phyloP scores from a whole-genome alignment of 179 eudicot genomes.

The Amaranthus tricolor region DNA sequence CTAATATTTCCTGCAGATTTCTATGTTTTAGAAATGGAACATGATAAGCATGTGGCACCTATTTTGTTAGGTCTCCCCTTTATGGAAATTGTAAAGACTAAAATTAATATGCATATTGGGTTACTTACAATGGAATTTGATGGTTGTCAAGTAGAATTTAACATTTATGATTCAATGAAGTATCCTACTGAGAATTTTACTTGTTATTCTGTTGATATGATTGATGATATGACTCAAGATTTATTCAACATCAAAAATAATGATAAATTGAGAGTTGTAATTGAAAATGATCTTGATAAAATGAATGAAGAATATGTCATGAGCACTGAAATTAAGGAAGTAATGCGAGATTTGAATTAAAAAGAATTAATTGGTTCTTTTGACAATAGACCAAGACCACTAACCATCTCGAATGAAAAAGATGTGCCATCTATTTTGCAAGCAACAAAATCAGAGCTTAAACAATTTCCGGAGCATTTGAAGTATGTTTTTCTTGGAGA shows the following conservation, averaged over 20 bases:
- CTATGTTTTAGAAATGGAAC: neutral
- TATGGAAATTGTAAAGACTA: neutral
- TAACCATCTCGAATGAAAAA: neutral
- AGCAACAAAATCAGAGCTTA: neutral
- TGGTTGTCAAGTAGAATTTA: no score
- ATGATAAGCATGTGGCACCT: neutral
- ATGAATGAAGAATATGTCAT: no score
- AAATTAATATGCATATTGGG: neutral
- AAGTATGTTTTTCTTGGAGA: neutral
- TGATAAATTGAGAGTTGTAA: neutral
- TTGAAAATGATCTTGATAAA: neutral
- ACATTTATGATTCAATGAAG: no score
- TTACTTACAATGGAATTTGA: no score
- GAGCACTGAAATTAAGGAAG: no score
- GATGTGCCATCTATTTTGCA: neutral
- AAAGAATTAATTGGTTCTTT: no score
- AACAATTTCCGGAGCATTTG: neutral
- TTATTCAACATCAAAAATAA: neutral
- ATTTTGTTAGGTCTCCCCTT: neutral
- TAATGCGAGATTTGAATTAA: neutral
- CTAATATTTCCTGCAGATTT: no score
- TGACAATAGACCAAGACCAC: neutral
- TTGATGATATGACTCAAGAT: no score
- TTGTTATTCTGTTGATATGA: no score
- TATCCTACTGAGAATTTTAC: no score